These are phyloP conservation scores for Aspergillus coremiiformis DNA, from an alignment of 495 filamentous ascomycete genomes.

Conservation along the genomic window DNA sequence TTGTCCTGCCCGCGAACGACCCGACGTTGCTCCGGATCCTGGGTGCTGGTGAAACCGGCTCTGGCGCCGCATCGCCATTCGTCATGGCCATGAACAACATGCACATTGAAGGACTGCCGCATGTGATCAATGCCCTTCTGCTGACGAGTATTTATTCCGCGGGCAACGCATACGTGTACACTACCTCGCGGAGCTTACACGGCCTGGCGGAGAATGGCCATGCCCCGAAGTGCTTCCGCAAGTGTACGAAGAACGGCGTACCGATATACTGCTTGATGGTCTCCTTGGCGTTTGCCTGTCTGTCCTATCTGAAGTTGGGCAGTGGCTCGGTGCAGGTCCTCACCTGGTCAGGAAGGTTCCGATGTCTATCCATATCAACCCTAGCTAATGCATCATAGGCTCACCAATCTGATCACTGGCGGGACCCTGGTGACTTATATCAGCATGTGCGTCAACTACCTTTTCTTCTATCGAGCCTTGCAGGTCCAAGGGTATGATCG, in stretches of 20 bases:
- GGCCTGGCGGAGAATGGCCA: constrained; percentile 56
- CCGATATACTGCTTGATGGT: constrained; percentile 40
- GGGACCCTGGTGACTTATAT: constrained; percentile 50
- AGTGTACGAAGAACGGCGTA: constrained; percentile 39
- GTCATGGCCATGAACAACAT: constrained; percentile 76
- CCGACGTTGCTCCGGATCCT: constrained; percentile 54
- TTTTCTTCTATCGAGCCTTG: constrained; percentile 49
- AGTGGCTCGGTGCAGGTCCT: constrained; percentile 21
- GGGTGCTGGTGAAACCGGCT: constrained; percentile 48
- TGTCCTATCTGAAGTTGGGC: constrained; percentile 26
- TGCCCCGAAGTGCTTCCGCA: constrained; percentile 53
- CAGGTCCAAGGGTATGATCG: constrained; percentile 51
- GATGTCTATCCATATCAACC: neutral
- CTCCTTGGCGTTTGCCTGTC: constrained; percentile 32
- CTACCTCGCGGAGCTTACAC: constrained; percentile 62
- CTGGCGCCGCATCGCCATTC: constrained; percentile 63
- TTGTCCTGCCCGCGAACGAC: constrained; percentile 55
- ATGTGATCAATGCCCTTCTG: constrained; percentile 68
- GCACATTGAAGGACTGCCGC: constrained; percentile 54
- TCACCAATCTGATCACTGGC: constrained; percentile 29
- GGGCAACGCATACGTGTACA: constrained; percentile 72
- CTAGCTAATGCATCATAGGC: neutral
- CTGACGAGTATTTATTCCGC: constrained; percentile 68
- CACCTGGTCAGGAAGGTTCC: constrained; percentile 8
- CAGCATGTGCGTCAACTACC: constrained; percentile 44